Base-by-base conservation (phyloP, 75 land plant species). In the Chamaecyparis obtusa region DNA sequence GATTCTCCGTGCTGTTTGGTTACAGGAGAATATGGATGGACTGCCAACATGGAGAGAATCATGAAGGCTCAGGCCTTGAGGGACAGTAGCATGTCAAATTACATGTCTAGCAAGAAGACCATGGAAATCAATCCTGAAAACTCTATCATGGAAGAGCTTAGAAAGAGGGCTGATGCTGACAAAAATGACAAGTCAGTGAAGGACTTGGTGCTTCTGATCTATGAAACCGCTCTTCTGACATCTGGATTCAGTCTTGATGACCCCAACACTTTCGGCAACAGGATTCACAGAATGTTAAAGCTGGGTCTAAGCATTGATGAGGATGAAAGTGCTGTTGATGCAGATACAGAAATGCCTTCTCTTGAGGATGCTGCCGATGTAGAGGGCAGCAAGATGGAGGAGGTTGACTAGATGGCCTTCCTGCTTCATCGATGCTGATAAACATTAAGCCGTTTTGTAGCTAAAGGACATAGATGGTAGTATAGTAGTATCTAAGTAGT, bases 31-130 rank as follows among this genome's bases (percentile, higher is more conserved):
- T 95, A 95, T 75, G 96, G 96, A 6, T 95, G 95, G 96, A 94
- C 94, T 33, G 96, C 96, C 0, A 95, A 95, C 89, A 95, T 95
- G 96, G 96, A 95, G 85, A 87, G 96, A 76, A 95, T 95, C 86
- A 95, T 95, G 97, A 95, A 93, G 84, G 97, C 97, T 3, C 97
- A 95, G 87, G 97, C 97, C 0, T 55, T 95, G 81, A 90, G 97
- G 85, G 97, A 95, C 86, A 92, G 88, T 84, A 93, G 94, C 91
- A 95, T 95, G 97, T 86, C 92, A 36, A 86, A 88, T 13, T 92
- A 93, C 88, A 93, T 92, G 94, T 90, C 94, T 11, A 90, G 91
- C 87, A 94, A 94, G 91, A 93, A 94, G 87, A 94, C 94, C 0
- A 93, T 94, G 94, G 95, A 94, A 88, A 93, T 94, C 84, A 93